phyloP scores from a whole-genome alignment of 192 early-diverging fungal genomes.

The Coemansia sp. region DNA sequence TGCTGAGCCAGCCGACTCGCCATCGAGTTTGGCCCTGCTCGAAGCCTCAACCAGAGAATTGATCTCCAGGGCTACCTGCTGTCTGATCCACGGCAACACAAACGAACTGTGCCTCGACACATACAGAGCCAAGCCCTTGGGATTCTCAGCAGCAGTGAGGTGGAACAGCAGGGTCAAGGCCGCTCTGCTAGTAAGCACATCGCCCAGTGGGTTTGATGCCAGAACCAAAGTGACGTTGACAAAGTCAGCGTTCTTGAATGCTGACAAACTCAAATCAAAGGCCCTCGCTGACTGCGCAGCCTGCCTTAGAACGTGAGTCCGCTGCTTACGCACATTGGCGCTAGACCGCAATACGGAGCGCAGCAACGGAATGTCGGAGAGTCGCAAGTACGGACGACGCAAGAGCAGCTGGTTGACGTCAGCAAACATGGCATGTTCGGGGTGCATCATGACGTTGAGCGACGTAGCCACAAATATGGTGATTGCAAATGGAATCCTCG shows the following conservation, averaged over 20 bases:
- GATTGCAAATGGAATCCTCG: constrained; percentile 34
- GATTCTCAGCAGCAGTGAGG: constrained; percentile 29
- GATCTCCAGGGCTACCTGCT: constrained; percentile 34
- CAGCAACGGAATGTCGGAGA: constrained; percentile 40
- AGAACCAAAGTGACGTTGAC: constrained; percentile 32
- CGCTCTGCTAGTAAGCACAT: constrained; percentile 36
- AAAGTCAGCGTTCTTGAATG: constrained; percentile 22
- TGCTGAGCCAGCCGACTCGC: neutral
- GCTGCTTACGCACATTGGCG: constrained; percentile 13
- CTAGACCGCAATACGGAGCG: constrained; percentile 18
- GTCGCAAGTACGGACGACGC: constrained; percentile 26
- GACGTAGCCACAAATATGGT: constrained; percentile 46
- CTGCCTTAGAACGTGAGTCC: constrained; percentile 34
- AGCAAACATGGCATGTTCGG: constrained; percentile 45
- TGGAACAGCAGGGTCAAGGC: constrained; percentile 42
- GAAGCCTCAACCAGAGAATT: constrained; percentile 25
- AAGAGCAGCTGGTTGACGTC: constrained; percentile 37
- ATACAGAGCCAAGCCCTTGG: constrained; percentile 20
- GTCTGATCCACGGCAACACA: constrained; percentile 44
- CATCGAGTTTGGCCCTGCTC: neutral
- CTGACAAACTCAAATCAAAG: constrained; percentile 20
- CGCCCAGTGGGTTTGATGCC: constrained; percentile 42
- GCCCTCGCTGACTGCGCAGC: constrained; percentile 41
- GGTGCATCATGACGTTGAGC: constrained; percentile 35
- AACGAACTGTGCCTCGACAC: constrained; percentile 40